phyloP scores from a whole-genome alignment of 768 basidiomycete genomes.

The Lactarius vividus region DNA sequence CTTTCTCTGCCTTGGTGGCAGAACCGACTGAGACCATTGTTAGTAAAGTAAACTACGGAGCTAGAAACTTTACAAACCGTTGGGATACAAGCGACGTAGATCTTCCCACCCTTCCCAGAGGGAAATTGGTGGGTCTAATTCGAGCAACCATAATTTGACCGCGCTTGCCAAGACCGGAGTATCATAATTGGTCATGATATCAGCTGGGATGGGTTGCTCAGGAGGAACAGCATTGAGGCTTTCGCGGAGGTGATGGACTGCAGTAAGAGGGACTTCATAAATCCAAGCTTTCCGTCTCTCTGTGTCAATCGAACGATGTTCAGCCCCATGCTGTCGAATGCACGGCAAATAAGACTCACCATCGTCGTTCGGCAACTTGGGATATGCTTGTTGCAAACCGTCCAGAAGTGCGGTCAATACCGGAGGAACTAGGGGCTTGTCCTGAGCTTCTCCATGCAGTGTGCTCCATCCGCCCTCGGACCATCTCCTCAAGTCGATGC shows the following conservation, averaged over 20 bases:
- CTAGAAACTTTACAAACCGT: constrained; percentile 36
- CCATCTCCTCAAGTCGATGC: constrained; percentile 90
- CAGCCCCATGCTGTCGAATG: neutral
- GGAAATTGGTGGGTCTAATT: constrained; percentile 82
- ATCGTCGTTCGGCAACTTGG: constrained; percentile 54
- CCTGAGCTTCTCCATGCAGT: constrained; percentile 49
- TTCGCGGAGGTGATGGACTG: constrained; percentile 84
- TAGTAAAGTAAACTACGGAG: neutral
- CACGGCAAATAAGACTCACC: constrained; percentile 43
- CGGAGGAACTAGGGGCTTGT: constrained; percentile 66
- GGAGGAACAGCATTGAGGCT: constrained; percentile 70
- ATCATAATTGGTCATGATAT: constrained; percentile 73
- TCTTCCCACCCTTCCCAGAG: constrained; percentile 94
- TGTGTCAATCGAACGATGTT: constrained; percentile 31
- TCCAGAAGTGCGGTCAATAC: constrained; percentile 67
- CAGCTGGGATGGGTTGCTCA: constrained; percentile 45
- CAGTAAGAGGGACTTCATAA: constrained; percentile 85
- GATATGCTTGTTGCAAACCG: constrained; percentile 63
- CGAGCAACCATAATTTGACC: constrained; percentile 88
- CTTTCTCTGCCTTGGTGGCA: constrained; percentile 49
- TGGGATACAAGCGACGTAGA: constrained; percentile 81
- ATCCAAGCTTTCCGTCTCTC: constrained; percentile 93
- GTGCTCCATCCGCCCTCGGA: constrained; percentile 76
- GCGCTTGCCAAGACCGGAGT: constrained; percentile 81
- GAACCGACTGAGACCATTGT: constrained; percentile 47